phyloP scores from a whole-genome alignment of 176 grass and related monocot genomes.

The Avena eriantha region DNA sequence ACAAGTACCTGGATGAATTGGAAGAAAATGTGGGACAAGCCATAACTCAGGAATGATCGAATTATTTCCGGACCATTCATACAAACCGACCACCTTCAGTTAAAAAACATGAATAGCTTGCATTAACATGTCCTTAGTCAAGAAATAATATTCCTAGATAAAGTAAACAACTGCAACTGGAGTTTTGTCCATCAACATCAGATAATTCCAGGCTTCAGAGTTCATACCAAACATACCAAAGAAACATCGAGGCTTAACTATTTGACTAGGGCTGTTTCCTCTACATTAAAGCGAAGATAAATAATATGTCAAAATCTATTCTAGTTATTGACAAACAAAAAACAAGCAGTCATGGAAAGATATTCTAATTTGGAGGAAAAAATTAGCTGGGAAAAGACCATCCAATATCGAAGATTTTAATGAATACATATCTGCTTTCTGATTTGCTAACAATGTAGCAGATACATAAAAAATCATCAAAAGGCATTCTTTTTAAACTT shows the following conservation, averaged over 20 bases:
- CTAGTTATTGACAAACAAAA: not conserved
- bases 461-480: not conserved
- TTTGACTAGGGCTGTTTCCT: not conserved
- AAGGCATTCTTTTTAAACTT: not conserved
- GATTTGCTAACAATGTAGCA: not conserved
- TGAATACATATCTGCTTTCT: too few species aligned
- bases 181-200: not conserved
- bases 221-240: not conserved
- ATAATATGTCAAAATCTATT: not conserved
- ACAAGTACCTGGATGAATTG: conserved; percentile 63
- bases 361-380: not conserved
- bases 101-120: not conserved
- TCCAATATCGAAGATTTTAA: not conserved
- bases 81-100: conserved; percentile 59
- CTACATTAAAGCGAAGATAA: not conserved
- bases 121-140: not conserved
- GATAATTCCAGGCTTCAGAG: not conserved
- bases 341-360: not conserved
- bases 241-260: not conserved
- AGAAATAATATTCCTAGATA: not conserved
- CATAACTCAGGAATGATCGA: conserved; percentile 57
- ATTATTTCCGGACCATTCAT: conserved; percentile 69
- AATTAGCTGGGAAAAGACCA: not conserved
- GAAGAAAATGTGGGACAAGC: conserved; percentile 62
- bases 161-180: not conserved